A percentile compares a stretch with the other conserved stretches of the same genome.
These are phyloP conservation scores for Aspergillus texensis DNA, from an alignment of 2,329 filamentous ascomycete species.

Conservation along the genomic window DNA sequence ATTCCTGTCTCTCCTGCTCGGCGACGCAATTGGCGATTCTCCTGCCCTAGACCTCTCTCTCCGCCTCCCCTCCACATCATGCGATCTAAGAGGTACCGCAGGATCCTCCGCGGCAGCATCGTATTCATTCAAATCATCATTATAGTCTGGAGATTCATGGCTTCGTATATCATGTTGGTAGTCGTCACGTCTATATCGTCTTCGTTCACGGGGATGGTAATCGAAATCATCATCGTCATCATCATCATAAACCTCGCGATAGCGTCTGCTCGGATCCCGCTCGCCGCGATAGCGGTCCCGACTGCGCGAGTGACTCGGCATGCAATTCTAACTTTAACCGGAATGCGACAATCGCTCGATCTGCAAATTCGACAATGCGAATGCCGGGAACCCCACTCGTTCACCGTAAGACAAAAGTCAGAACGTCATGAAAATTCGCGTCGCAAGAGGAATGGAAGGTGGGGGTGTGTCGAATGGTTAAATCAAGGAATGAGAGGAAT, in stretches of 20 bases:
- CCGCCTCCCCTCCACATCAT: constrained; percentile 17
- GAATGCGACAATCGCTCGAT: constrained; percentile 8
- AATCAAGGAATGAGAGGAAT: background rate
- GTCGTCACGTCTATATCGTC: constrained; percentile 25
- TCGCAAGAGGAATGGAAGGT: background rate
- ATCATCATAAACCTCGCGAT: constrained; percentile 28
- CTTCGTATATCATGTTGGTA: constrained; percentile 15
- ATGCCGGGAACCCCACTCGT: background rate
- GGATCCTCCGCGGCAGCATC: constrained; percentile 17
- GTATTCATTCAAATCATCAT: constrained; percentile 22
- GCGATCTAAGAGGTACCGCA: constrained; percentile 9
- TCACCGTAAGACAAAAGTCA: background rate
- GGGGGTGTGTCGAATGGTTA: background rate
- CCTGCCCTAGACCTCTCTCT: constrained; percentile 35
- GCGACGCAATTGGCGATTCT: constrained; percentile 41
- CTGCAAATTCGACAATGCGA: constrained; percentile 1
- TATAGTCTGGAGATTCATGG: background rate
- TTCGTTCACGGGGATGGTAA: constrained; percentile 21
- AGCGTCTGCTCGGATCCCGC: constrained; percentile 19
- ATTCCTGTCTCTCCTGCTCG: constrained; percentile 35
- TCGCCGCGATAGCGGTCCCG: constrained; percentile 34
- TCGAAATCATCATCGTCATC: constrained; percentile 25
- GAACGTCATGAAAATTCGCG: background rate
- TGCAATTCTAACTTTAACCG: constrained; percentile 20
- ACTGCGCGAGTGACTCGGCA: constrained; percentile 38